Evolutionary conservation across 2,329 filamentous ascomycete genomes (phyloP).

Genomic region (Colletotrichum scovillei): DNA sequence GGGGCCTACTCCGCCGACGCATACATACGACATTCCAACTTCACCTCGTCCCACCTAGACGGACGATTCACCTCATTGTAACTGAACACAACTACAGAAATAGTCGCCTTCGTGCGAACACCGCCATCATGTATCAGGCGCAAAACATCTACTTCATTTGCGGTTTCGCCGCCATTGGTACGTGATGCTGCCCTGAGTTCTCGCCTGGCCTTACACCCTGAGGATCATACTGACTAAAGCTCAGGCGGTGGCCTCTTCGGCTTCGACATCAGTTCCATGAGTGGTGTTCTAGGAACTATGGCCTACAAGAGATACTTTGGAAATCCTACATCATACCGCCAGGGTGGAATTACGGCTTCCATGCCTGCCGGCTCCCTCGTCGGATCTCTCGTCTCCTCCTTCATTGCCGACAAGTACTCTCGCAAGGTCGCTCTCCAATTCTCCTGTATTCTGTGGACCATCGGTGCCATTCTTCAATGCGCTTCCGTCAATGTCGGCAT

Average conservation of each 20-base stretch:
- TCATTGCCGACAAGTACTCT: conserved; percentile 61
- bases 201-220: background rate
- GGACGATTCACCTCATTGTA: background rate
- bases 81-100: background rate
- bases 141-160: conserved; percentile 71
- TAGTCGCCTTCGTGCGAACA: conserved; percentile 2
- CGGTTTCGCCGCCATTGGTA: conserved; percentile 71
- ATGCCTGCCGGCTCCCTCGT: conserved; percentile 81
- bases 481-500: conserved; percentile 75
- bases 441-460: conserved; percentile 62
- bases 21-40: background rate
- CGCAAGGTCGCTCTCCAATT: conserved; percentile 62
- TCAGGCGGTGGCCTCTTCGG: conserved; percentile 78
- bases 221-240: background rate
- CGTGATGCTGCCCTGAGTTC: conserved; percentile 33
- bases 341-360: conserved; percentile 78
- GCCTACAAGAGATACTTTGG: conserved; percentile 80
- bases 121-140: conserved; percentile 52
- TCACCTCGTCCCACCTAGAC: background rate
- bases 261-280: conserved; percentile 84
- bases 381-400: conserved; percentile 63
- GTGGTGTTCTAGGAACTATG: conserved; percentile 72
- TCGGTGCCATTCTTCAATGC: conserved; percentile 66
- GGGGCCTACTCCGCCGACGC: background rate
- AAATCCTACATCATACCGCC: conserved; percentile 66